phyloP scores from a whole-genome alignment of 352 stramenopile genomes.

The Phytophthora capsici region DNA sequence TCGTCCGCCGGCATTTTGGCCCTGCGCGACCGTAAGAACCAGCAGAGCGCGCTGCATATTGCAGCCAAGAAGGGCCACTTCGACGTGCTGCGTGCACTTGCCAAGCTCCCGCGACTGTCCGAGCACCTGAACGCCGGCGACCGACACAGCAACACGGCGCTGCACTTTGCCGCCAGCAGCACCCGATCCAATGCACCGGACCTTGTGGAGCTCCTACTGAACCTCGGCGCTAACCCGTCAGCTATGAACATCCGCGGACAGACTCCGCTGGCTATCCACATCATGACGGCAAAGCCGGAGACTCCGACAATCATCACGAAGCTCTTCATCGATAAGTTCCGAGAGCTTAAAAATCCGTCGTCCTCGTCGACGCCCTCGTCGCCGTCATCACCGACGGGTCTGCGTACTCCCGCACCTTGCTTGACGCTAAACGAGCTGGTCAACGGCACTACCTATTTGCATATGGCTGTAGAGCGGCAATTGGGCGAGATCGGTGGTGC shows the following conservation, averaged over 20 bases:
- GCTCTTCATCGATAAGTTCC: slow-evolving; percentile 61
- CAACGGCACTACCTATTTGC: slow-evolving; percentile 84
- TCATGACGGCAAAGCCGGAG: slow-evolving; percentile 74
- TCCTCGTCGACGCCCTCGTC: slow-evolving; percentile 24
- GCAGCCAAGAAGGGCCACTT: slow-evolving; percentile 85
- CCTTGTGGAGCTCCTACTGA: slow-evolving; percentile 77
- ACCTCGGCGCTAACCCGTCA: slow-evolving; percentile 62
- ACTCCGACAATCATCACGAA: slow-evolving; percentile 54
- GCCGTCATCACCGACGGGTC: slow-evolving; percentile 24
- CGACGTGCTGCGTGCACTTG: slow-evolving; percentile 80
- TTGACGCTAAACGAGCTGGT: slow-evolving; percentile 68
- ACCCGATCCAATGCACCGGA: slow-evolving; percentile 58
- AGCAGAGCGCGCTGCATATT: slow-evolving; percentile 86
- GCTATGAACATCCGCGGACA: slow-evolving; percentile 83
- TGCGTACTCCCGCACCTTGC: slow-evolving; percentile 13
- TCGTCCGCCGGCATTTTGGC: slow-evolving; percentile 71
- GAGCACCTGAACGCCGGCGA: slow-evolving; percentile 83
- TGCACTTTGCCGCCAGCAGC: slow-evolving; percentile 83
- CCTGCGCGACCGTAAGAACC: slow-evolving; percentile 83
- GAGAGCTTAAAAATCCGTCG: slow-evolving; percentile 24
- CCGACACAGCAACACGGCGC: slow-evolving; percentile 79
- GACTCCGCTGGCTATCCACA: slow-evolving; percentile 86
- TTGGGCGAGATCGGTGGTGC: slow-evolving; percentile 70
- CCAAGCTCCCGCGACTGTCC: slow-evolving; percentile 69
- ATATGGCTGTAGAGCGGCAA: slow-evolving; percentile 80